phyloP scores from a whole-genome alignment of 2,329 filamentous ascomycete genomes.

The Colletotrichum camelliae region DNA sequence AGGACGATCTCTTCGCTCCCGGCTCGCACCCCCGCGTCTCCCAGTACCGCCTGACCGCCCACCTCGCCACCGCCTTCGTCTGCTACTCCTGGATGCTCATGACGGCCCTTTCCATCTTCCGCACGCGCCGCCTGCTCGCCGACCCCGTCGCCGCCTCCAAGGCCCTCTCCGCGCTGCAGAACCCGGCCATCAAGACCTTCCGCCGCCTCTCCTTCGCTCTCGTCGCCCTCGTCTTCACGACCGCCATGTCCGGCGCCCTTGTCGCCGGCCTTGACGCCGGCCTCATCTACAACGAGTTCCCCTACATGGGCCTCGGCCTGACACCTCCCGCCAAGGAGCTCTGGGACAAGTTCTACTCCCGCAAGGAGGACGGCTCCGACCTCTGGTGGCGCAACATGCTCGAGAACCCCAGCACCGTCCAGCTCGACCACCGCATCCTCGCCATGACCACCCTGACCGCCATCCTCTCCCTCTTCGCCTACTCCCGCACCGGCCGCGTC shows the following conservation, averaged over 20 bases:
- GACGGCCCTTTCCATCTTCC: slow-evolving; percentile 84
- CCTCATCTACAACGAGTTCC: slow-evolving; percentile 98
- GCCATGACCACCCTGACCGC: slow-evolving; percentile 88
- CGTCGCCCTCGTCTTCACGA: slow-evolving; percentile 80
- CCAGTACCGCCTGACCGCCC: slow-evolving; percentile 90
- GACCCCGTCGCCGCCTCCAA: slow-evolving; percentile 68
- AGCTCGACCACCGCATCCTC: slow-evolving; percentile 92
- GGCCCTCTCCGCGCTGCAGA: slow-evolving; percentile 65
- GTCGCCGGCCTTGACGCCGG: slow-evolving; percentile 96
- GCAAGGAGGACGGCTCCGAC: slow-evolving; percentile 78
- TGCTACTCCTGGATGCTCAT: slow-evolving; percentile 96
- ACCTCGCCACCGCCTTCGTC: slow-evolving; percentile 87
- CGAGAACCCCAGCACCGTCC: slow-evolving; percentile 94
- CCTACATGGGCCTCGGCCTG: slow-evolving; percentile 87
- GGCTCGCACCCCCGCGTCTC: slow-evolving; percentile 91
- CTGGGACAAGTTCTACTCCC: slow-evolving; percentile 84
- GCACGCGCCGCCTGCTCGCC: slow-evolving; percentile 73
- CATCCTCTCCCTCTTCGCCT: slow-evolving; percentile 81
- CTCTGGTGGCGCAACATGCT: slow-evolving; percentile 97
- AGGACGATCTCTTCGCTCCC: slow-evolving; percentile 92
- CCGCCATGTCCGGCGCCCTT: slow-evolving; percentile 90
- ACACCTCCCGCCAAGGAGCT: slow-evolving; percentile 84
- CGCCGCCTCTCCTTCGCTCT: slow-evolving; percentile 75
- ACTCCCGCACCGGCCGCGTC: slow-evolving; percentile 70
- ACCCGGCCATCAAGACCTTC: slow-evolving; percentile 74